Conservation (phyloP, 805 yeast species). For the Barnettozyma botsteinii region DNA sequence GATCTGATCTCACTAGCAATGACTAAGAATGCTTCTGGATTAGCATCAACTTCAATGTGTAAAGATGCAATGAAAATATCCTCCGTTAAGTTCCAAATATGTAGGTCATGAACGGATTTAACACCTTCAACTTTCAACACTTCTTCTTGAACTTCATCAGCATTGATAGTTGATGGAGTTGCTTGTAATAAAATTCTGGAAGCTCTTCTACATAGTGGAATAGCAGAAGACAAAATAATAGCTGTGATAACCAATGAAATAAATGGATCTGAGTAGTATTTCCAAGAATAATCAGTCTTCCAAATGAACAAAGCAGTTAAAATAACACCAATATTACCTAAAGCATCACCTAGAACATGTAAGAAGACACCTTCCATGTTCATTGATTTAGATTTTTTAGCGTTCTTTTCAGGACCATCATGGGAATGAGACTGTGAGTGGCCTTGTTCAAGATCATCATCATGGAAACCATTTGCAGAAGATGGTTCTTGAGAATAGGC, state of each 20-base stretch:
- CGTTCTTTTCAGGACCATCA: conserved; percentile 11
- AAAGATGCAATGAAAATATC: conserved; percentile 80
- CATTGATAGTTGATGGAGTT: conserved; percentile 78
- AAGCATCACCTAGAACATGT: conserved; percentile 93
- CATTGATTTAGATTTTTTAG: conserved; percentile 43
- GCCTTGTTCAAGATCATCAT: conserved; percentile 1
- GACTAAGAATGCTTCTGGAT: conserved; percentile 61
- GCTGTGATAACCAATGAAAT: conserved; percentile 81
- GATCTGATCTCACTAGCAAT: conserved; percentile 72
- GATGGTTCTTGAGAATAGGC: conserved; percentile 17
- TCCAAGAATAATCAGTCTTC: conserved; percentile 90
- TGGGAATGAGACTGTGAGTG: conserved; percentile 8
- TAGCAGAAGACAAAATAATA: conserved; percentile 85
- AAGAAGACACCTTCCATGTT: conserved; percentile 97
- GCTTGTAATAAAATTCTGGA: conserved; percentile 89
- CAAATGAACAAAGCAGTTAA: conserved; percentile 85
- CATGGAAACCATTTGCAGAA: conserved; percentile 18
- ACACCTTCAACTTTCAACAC: conserved; percentile 67
- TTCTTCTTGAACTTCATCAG: conserved; percentile 65
- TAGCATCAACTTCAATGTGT: conserved; percentile 68
- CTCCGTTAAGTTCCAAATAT: conserved; percentile 93
- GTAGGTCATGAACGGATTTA: conserved; percentile 87
- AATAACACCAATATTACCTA: conserved; percentile 93
- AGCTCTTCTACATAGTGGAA: conserved; percentile 83
- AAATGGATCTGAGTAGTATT: conserved; percentile 77